A percentile compares a stretch with the other conserved stretches of the same genome.
Conservation (phyloP, 2,329 filamentous ascomycete species). For the Colletotrichum liaoningense region DNA sequence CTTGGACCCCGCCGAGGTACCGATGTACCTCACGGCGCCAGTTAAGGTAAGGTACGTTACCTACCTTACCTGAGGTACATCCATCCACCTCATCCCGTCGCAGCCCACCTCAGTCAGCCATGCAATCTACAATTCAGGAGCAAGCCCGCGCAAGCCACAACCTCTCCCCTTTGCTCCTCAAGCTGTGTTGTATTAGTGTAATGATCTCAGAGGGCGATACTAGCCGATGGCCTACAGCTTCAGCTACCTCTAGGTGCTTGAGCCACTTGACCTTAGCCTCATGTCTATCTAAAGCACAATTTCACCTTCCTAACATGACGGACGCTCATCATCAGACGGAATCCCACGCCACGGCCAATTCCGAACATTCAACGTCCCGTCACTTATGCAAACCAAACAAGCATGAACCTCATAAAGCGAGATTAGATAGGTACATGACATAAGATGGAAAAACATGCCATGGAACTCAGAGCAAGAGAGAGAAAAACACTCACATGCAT, state of each 20-base stretch:
- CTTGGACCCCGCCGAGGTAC: neutral
- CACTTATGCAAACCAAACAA: neutral
- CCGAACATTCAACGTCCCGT: slow-evolving; percentile 1
- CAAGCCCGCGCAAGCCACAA: slow-evolving; percentile 21
- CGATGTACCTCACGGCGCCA: slow-evolving; percentile 1
- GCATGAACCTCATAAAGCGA: slow-evolving; percentile 20
- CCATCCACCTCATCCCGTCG: too few species aligned
- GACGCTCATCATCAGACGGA: slow-evolving; percentile 1
- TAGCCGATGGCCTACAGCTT: neutral
- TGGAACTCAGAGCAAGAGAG: neutral
- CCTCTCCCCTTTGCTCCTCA: neutral
- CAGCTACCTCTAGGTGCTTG: neutral
- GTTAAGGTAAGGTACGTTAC: neutral
- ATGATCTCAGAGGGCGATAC: neutral
- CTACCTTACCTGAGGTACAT: neutral
- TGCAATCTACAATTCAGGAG: neutral
- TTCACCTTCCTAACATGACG: too few species aligned
- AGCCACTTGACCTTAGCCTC: neutral
- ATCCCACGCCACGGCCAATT: slow-evolving; percentile 29
- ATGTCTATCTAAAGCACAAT: neutral
- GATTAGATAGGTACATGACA: neutral
- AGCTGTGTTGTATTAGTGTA: neutral
- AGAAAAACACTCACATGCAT: neutral
- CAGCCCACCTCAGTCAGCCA: too few species aligned
- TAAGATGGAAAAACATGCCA: neutral